Evolutionary conservation across 192 early-diverging fungal genomes (phyloP), one percentile per base, ranked within the genome.

Genomic region (Glomus cerebriforme): DNA sequence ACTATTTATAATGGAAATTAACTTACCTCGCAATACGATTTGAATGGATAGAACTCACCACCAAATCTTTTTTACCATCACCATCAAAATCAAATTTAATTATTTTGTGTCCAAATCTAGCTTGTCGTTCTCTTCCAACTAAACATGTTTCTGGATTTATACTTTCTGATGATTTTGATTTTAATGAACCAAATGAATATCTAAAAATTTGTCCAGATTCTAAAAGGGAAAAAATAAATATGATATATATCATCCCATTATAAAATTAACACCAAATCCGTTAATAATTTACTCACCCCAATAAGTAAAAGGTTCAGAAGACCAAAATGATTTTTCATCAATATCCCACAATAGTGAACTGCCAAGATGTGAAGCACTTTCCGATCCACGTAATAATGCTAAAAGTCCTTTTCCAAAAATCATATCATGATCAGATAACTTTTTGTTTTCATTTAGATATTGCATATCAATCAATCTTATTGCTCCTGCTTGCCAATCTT

Each of bases 41-140:
- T n/a, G 32, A 60, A 81, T 92, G 90, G 5, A 90, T 90, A 43
- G 91, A 90, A 68, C 89, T 86, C 31, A 93, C 86, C 1, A 88
- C 91, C 10, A 94, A 65, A 45, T 91, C 90, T 9, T 82, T 19
- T 12, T 74, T 54, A 7, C 91, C 92, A 67, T 88, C 87, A 24
- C 89, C 91, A 83, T 88, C 79, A 81, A 95, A 95, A 71, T 96
- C 91, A 31, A 60, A 62, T n/a, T 62, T 62, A 37, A 59, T 24
- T 8, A 75, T 63, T n/a, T 75, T 62, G 39, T 27, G 59, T 62
- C 73, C 73, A 62, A 75, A 75, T 37, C 37, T 75, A 26, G 59
- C 19, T 75, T 37, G 29, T 26, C 24, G 15, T 62, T 59, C 31
- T 39, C 58, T 27, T n/a, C 58, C 35, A 24, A 19, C 35, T 27